Base-by-base conservation (phyloP, 1,139 yeast genomes). In the Arxiozyma bovina region DNA sequence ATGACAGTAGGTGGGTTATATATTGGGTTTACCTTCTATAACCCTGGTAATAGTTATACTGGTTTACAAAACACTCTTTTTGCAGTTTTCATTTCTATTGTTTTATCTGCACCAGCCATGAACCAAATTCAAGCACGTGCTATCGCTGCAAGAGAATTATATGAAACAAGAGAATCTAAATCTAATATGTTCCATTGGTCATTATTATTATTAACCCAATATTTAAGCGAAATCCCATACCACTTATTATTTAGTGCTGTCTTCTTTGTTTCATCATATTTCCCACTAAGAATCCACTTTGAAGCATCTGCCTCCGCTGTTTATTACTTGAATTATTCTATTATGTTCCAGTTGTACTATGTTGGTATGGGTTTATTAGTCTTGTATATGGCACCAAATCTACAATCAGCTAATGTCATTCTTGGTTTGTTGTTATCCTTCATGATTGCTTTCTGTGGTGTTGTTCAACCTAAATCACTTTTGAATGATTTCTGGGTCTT, bases 401-500 rank as follows among this genome's bases (percentile, higher is more conserved):
- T 81, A 51, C 82, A 82, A 58, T 78, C 87, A 38, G 85, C 87
- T 3, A 77, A 79, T 48, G 82, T 82, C 47, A 70, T 82, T 49
- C 74, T 77, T 54, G 79, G 82, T 56, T 72, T 81, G 63, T 72
- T 75, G 57, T 73, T 80, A 59, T 73, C 83, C 7, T 78, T 82
- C 57, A 70, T 81, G 70, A 73, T 82, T 54, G 73, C 77, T 12
- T 82, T 82, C 72, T 77, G 83, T 63, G 88, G 88, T 67, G 83
- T 83, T 56, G 78, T 81, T 53, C 87, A 82, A 64, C 85, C 85
- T 18, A 72, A 70, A 22, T 55, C 63, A 3, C 71, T 78, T 55
- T 77, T 83, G 78, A 87, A 86, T n/a, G 82, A 83, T 1, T 85
- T 86, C 72, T 85, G 85, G 84, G 77, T 74, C 1, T 88, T 86